A percentile compares a stretch with the other conserved stretches of the same genome.
Evolutionary conservation across 2,329 filamentous ascomycete genomes (phyloP).

Genomic region (Calonectria fujianensis): DNA sequence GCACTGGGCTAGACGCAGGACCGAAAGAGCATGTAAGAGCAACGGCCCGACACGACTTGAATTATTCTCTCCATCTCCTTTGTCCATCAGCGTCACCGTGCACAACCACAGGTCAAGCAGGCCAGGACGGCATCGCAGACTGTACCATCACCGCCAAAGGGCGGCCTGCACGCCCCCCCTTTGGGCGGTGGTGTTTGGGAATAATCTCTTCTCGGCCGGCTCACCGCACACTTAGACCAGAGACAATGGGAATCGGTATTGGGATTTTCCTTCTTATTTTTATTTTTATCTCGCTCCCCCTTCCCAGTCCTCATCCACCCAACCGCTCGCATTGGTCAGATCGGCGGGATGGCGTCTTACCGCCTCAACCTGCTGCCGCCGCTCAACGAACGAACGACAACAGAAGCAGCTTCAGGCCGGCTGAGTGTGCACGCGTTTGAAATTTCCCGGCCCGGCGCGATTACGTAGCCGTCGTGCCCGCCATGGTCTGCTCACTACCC

Average conservation of each 20-base stretch:
- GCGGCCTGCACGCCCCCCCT: not conserved
- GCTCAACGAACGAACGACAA: not conserved
- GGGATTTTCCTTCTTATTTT: constrained; percentile 25
- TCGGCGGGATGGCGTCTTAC: constrained; percentile 26
- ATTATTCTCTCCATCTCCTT: not conserved
- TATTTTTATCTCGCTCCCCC: constrained; percentile 29
- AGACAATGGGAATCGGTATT: constrained; percentile 13
- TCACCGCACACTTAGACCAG: constrained; percentile 19
- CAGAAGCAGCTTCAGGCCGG: constrained; percentile 11
- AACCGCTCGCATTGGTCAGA: constrained; percentile 25
- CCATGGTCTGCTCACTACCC: not conserved
- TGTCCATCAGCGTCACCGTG: constrained; percentile 22
- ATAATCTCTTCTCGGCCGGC: constrained; percentile 31
- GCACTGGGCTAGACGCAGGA: constrained; percentile 32
- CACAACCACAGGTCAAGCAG: not conserved
- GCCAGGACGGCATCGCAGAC: not conserved
- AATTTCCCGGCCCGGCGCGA: constrained; percentile 33
- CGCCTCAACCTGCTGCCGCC: not conserved
- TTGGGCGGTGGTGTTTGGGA: constrained; percentile 13
- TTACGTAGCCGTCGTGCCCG: constrained; percentile 13
- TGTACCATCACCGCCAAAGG: not conserved
- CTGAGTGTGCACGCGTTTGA: constrained; percentile 27
- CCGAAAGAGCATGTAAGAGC: constrained; percentile 31
- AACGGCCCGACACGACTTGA: constrained; percentile 38
- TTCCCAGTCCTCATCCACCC: constrained; percentile 2